Base-by-base conservation (phyloP, 306 rosid species). In the Albizia julibrissin region DNA sequence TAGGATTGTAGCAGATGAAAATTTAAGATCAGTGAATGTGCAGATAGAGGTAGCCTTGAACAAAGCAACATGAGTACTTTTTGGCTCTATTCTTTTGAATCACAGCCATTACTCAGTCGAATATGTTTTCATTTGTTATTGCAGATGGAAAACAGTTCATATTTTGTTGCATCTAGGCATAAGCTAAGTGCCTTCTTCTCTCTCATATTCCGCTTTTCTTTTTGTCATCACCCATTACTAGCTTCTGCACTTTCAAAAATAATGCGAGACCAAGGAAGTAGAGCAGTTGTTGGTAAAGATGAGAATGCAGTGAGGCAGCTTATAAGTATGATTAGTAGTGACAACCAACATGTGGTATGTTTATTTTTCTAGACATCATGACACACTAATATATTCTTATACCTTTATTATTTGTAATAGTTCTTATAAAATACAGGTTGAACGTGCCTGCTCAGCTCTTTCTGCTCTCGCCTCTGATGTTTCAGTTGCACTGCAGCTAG, bases 281-380 rank as follows among this genome's bases (percentile, higher is more conserved):
- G 98, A 29, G 91, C 34, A 9, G 97, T 91, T 34, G 91, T 95
- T 69, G 95, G 98, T 82, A 95, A 95, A 86, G 99, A 95, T 82
- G 99, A 95, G 87, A 95, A 93, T 91, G 99, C 98, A 44, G 94
- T 95, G 74, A 85, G 93, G 79, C 98, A 95, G 91, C 98, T 95
- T 83, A 95, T 95, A 83, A 95, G 98, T 88, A 95, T 95, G 98
- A 95, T 95, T 82, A 95, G 90, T 69, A 93, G 98, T 80, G 98
- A 94, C 70, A 82, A 93, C 85, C 85, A 84, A 74, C 95, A 95
- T 85, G 98, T 95, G 98, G 99, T 95, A 91, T 79, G 95, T 86
- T 79, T 71, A 46, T 69, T 72, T 69, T 81, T 81, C 69, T 62
- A 68, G 42, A 59, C 56, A 26, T 83, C 69, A 69, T 50, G 46